These are phyloP conservation scores for Plasmodium cynomolgi DNA, from an alignment of 169 alveolate genomes.

Conservation along the genomic window DNA sequence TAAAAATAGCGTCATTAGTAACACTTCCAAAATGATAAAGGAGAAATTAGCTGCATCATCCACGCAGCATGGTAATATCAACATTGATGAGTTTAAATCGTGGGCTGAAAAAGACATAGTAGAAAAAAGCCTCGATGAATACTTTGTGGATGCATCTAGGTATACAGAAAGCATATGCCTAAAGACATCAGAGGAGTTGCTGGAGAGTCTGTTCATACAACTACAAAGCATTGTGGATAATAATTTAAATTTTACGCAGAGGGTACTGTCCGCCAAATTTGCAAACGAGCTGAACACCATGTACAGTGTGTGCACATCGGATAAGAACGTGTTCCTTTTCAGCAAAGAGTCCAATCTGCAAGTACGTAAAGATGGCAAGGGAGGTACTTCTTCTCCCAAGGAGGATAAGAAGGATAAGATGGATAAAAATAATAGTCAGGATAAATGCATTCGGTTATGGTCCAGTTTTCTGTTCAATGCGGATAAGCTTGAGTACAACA, in stretches of 20 bases:
- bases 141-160: constrained; percentile 80
- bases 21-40: constrained; percentile 26
- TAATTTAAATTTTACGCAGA: constrained; percentile 67
- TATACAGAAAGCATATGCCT: constrained; percentile 77
- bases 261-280: constrained; percentile 73
- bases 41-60: constrained; percentile 48
- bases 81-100: constrained; percentile 69
- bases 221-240: constrained; percentile 80
- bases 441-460: constrained; percentile 62
- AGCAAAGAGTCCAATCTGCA: constrained; percentile 46
- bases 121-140: constrained; percentile 74
- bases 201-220: constrained; percentile 58
- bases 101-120: constrained; percentile 76
- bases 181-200: constrained; percentile 75
- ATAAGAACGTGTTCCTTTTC: constrained; percentile 67
- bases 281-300: constrained; percentile 73
- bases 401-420: background rate
- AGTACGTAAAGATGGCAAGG: constrained; percentile 11
- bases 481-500: constrained; percentile 53
- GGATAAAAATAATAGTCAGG: constrained; percentile 2
- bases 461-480: constrained; percentile 50
- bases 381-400: background rate
- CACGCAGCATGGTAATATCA: background rate
- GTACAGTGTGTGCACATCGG: constrained; percentile 75
- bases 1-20: constrained; percentile 79